Conservation (phyloP, 1,284 basidiomycete genomes). For the Amylostereum chailletii region DNA sequence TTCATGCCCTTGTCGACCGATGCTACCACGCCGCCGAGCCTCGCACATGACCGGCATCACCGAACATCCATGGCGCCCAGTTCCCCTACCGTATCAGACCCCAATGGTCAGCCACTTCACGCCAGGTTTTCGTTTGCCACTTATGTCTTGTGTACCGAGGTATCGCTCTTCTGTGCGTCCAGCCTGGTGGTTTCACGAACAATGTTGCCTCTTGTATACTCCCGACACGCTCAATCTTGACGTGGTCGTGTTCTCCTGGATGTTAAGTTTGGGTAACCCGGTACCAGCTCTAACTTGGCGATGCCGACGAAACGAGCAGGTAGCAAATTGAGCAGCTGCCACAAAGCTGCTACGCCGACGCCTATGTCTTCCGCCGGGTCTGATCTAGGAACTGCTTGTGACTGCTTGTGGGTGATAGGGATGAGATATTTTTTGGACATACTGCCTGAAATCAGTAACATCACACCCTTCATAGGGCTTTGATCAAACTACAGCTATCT, state of each 20-base stretch:
- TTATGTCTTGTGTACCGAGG: not conserved
- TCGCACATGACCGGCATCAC: conserved; percentile 31
- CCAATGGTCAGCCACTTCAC: not conserved
- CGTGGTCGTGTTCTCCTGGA: not conserved
- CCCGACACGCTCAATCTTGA: not conserved
- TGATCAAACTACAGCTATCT: too few species aligned
- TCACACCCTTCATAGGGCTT: too few species aligned
- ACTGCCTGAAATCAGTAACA: too few species aligned
- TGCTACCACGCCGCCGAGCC: conserved; percentile 32
- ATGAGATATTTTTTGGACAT: too few species aligned
- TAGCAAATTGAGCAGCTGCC: too few species aligned
- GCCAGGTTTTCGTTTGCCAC: not conserved
- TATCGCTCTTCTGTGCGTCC: not conserved
- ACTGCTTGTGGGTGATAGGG: too few species aligned
- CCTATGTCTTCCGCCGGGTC: too few species aligned
- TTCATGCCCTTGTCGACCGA: conserved; percentile 35
- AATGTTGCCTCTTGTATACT: not conserved
- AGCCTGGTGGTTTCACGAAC: not conserved
- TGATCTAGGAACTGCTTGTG: too few species aligned
- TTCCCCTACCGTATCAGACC: not conserved
- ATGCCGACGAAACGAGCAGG: too few species aligned
- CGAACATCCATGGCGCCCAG: not conserved
- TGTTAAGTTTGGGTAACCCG: not conserved
- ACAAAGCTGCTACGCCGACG: too few species aligned
- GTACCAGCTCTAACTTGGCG: not conserved